Percentiles rank a stretch among this genome's conserved stretches.
These are phyloP conservation scores for Cronartium quercuum DNA, from an alignment of 1,284 basidiomycete species.

Conservation along the genomic window DNA sequence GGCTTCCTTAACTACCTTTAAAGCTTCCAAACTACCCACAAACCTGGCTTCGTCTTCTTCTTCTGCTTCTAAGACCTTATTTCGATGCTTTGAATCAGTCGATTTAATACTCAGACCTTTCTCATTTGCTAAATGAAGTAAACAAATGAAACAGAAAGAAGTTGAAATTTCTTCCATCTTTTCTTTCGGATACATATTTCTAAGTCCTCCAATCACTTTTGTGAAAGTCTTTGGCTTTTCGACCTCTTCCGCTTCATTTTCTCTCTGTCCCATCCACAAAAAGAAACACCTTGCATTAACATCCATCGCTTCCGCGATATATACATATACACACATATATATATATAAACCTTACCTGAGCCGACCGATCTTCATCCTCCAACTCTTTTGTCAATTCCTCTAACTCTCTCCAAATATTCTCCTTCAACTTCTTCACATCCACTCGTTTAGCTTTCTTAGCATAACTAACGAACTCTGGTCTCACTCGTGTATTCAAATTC, in stretches of 20 bases:
- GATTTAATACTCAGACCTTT: constrained; percentile 60
- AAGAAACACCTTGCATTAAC: no score
- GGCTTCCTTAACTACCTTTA: constrained; percentile 23
- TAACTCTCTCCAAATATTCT: constrained; percentile 92
- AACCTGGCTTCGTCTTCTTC: constrained; percentile 11
- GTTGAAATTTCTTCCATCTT: constrained; percentile 98
- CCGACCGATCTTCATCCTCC: constrained; percentile 42
- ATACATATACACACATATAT: constrained; percentile 49
- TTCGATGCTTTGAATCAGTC: not conserved
- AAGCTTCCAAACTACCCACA: constrained; percentile 24
- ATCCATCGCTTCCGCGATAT: no score
- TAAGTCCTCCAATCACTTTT: constrained; percentile 73
- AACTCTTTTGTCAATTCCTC: constrained; percentile 61
- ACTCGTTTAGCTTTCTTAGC: constrained; percentile 94
- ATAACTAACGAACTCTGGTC: constrained; percentile 87
- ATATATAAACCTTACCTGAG: constrained; percentile 33
- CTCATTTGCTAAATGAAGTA: constrained; percentile 90
- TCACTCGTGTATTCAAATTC: constrained; percentile 65
- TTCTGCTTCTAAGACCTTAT: not conserved
- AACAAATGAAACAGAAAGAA: constrained; percentile 98
- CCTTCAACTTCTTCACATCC: constrained; percentile 92
- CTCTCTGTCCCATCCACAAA: constrained; percentile 1
- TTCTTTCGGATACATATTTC: constrained; percentile 74
- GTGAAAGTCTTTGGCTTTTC: constrained; percentile 67
- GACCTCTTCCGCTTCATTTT: constrained; percentile 57